phyloP scores from a whole-genome alignment of 2,329 filamentous ascomycete species.

The Neoarthrinium moseri region DNA sequence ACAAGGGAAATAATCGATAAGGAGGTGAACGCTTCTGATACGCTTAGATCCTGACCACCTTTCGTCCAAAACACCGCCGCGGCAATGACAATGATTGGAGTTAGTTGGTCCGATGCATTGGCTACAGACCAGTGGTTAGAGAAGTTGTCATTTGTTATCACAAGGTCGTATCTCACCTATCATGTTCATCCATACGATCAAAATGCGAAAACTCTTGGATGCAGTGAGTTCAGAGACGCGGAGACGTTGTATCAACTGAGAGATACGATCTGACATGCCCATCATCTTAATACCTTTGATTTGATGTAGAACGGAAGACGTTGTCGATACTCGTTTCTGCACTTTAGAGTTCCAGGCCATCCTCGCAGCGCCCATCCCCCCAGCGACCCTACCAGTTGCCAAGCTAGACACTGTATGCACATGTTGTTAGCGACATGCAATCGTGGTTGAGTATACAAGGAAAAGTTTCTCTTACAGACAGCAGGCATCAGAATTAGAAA shows the following conservation, averaged over 20 bases:
- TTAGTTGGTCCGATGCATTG: too few species aligned
- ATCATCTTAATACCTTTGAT: conserved; percentile 43
- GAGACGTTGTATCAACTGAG: conserved; percentile 27
- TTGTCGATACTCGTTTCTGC: conserved; percentile 28
- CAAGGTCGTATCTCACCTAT: too few species aligned
- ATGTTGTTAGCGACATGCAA: too few species aligned
- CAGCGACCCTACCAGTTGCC: conserved; percentile 20
- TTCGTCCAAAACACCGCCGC: conserved; percentile 8
- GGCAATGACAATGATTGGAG: too few species aligned
- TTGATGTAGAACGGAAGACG: conserved; percentile 31
- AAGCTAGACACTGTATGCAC: conserved; percentile 16
- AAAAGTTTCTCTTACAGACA: conserved; percentile 4
- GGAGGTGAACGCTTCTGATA: too few species aligned
- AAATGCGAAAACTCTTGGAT: conserved; percentile 3
- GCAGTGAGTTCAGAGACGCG: conserved; percentile 28
- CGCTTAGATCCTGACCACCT: too few species aligned
- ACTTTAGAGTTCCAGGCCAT: conserved; percentile 34
- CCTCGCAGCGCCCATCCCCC: conserved; percentile 24
- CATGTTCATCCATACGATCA: too few species aligned
- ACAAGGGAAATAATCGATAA: background rate
- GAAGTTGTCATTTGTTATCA: too few species aligned
- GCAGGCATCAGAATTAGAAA: conserved; percentile 39
- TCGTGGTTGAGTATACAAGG: too few species aligned
- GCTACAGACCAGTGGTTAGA: too few species aligned
- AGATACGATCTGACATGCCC: conserved; percentile 29